Percentiles rank a stretch among this genome's conserved stretches.
Evolutionary conservation across 1,284 basidiomycete species (phyloP).

Genomic region (Ceratobasidium theobromae): DNA sequence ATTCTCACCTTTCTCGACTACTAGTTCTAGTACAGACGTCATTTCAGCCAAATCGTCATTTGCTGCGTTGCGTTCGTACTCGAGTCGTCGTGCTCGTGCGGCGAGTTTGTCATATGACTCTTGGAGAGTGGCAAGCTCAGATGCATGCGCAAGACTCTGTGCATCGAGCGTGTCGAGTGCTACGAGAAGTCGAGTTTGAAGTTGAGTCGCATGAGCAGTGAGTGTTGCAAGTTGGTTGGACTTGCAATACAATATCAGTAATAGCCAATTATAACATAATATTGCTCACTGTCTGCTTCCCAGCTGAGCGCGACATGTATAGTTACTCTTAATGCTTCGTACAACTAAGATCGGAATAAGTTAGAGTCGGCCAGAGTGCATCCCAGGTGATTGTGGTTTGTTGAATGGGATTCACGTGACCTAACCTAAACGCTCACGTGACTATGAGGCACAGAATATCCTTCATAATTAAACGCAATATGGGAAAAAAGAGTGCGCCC

Average conservation of each 20-base stretch:
- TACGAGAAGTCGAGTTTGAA: constrained; percentile 19
- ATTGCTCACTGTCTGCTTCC: background rate
- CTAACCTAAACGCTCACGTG: background rate
- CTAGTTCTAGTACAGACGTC: constrained; percentile 17
- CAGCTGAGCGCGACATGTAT: constrained; percentile 1
- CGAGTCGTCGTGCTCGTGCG: constrained; percentile 15
- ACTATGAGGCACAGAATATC: background rate
- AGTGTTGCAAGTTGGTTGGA: constrained; percentile 22
- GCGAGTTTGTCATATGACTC: constrained; percentile 10
- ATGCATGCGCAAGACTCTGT: constrained; percentile 16
- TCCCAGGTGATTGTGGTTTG: constrained; percentile 3
- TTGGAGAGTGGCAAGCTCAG: constrained; percentile 9
- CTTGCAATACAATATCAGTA: background rate
- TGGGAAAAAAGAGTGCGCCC: constrained; percentile 36
- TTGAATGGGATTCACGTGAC: constrained; percentile 19
- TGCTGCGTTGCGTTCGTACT: constrained; percentile 23
- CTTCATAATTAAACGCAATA: constrained; percentile 12
- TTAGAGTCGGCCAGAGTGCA: constrained; percentile 7
- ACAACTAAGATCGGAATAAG: constrained; percentile 25
- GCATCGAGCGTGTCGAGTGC: constrained; percentile 27
- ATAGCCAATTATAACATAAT: background rate
- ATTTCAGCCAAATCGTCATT: constrained; percentile 29
- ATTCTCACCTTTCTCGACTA: constrained; percentile 23
- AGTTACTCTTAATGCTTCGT: background rate
- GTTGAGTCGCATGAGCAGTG: constrained; percentile 16